Conservation (phyloP, 2,329 filamentous ascomycete species). For the Aureobasidium leucospermi region DNA sequence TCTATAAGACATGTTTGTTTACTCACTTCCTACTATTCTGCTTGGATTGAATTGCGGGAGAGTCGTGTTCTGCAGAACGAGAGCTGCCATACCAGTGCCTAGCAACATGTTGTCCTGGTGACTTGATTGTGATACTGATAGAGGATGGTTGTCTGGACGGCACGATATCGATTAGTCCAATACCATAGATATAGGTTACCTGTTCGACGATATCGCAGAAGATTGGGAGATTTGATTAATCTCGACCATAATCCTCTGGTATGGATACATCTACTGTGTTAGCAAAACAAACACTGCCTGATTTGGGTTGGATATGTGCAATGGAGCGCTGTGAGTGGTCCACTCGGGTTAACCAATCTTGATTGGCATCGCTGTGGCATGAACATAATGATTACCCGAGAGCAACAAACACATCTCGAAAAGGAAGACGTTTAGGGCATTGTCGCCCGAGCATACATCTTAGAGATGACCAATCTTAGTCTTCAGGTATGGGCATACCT, state of each 20-base stretch:
- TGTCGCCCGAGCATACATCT: too few relatives aligned
- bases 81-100: background rate
- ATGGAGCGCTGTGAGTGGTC: background rate
- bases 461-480: too few relatives aligned
- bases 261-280: background rate
- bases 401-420: too few relatives aligned
- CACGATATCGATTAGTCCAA: background rate
- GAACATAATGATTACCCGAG: too few relatives aligned
- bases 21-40: background rate
- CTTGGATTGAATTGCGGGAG: background rate
- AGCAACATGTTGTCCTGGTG: background rate
- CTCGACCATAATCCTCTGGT: background rate
- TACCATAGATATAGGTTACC: constrained; percentile 12
- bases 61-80: background rate
- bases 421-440: too few relatives aligned
- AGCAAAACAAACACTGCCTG: constrained; percentile 5
- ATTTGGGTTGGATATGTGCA: background rate
- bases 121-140: background rate
- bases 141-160: background rate
- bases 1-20: background rate
- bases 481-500: too few relatives aligned
- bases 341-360: too few relatives aligned
- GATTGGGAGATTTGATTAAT: background rate
- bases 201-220: background rate
- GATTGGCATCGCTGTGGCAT: too few relatives aligned